Evolutionary conservation across 1,139 yeast species (phyloP), one percentile per base, ranked within the genome.

Genomic region (Candida sanyaensis): DNA sequence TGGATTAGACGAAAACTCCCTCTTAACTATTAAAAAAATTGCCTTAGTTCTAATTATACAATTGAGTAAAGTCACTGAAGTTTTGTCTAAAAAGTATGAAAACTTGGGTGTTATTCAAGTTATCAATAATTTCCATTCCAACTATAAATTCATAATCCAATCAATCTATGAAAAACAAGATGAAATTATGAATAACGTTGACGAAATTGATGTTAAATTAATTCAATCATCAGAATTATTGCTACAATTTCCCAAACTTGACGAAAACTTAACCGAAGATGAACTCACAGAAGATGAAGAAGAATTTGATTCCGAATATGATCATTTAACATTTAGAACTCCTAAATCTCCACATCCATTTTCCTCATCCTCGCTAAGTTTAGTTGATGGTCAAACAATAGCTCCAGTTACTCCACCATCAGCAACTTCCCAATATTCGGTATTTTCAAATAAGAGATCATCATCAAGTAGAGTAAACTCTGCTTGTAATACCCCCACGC

Each of bases 21-120:
- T 81, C n/a, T 63, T 65, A 34, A 65, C 66, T 42, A 65, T 83
- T 12, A 68, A 80, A 50, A 72, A 72, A 50, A 63, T 80, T 28
- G 67, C 80, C 4, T 55, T 80, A 26, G 65, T 79, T 67, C 64
- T 83, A 49, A 62, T 79, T 41, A 66, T 73, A 45, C 76, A 77
- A 37, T 68, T 81, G 41, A 59, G 72, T 45, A 68, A 70, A 46
- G 78, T 80, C 29, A 78, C 86, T 3, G 85, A 82, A 48, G 84
- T 81, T 4, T 65, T 83, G 39, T 64, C 77, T 30, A 78, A 78
- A 53, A 83, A 83, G 59, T 80, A 82, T 58, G 73, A 77, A 46
- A 62, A 58, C 9, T 61, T 73, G 39, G 79, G 80, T 2, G 79
- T 73, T 7, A 66, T 71, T 33, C 77, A 70, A 44, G 74, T 73